Evolutionary conservation across 2,329 filamentous ascomycete species (phyloP).

Genomic region (Curvularia spicifera): DNA sequence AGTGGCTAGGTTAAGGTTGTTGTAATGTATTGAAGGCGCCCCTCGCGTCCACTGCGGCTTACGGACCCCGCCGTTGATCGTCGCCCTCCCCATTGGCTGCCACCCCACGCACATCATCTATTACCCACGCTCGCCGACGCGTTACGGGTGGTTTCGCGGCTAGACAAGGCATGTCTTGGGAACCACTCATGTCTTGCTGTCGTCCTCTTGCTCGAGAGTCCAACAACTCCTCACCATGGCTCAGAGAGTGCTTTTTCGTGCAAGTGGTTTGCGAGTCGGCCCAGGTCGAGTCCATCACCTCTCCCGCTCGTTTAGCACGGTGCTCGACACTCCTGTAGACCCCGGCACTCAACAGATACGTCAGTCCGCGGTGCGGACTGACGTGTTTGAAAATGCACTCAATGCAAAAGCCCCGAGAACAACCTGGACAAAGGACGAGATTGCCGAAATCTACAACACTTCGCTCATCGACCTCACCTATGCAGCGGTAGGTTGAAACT

Average conservation of each 20-base stretch:
- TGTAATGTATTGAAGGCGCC: not conserved
- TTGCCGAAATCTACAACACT: constrained; percentile 79
- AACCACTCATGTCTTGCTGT: constrained; percentile 1
- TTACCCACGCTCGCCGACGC: constrained; percentile 10
- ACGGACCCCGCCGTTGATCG: constrained; percentile 12
- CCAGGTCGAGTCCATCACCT: constrained; percentile 3
- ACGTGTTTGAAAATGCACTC: constrained; percentile 59
- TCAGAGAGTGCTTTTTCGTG: constrained; percentile 14
- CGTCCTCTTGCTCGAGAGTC: constrained; percentile 4
- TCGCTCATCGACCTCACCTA: constrained; percentile 80
- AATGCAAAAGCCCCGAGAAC: constrained; percentile 67
- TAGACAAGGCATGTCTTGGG: constrained; percentile 6
- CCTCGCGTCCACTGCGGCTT: constrained; percentile 5
- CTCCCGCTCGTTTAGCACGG: constrained; percentile 39
- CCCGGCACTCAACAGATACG: constrained; percentile 31
- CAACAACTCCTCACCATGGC: constrained; percentile 10
- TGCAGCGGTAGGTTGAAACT: constrained; percentile 64
- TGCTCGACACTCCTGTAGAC: constrained; percentile 39
- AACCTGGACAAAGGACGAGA: constrained; percentile 82
- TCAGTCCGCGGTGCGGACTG: constrained; percentile 16
- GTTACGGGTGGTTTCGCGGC: constrained; percentile 7
- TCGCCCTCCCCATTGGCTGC: constrained; percentile 8
- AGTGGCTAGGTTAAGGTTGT: not conserved
- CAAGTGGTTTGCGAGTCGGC: constrained; percentile 6
- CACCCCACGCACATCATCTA: constrained; percentile 9